Conservation (phyloP, 2,329 filamentous ascomycete genomes). For the Fusarium euwallaceae region DNA sequence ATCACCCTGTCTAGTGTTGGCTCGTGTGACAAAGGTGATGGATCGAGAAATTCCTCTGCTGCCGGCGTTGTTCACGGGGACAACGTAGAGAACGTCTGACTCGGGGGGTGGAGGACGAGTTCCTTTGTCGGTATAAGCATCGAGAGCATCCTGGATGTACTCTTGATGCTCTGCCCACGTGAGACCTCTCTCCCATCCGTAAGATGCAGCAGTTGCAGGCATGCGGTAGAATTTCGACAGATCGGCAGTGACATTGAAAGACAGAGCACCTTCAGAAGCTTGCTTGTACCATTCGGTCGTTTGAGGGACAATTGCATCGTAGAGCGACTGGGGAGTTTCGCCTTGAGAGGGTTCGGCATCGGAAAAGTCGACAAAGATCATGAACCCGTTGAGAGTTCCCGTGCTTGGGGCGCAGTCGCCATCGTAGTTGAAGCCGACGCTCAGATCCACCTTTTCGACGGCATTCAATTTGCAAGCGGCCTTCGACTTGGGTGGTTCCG, state of each 20-base stretch:
- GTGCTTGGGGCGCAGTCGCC: slow-evolving; percentile 49
- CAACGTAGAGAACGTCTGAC: slow-evolving; percentile 31
- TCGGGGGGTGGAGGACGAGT: not conserved
- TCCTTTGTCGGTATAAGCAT: slow-evolving; percentile 17
- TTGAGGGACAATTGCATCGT: slow-evolving; percentile 23
- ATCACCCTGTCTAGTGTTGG: not conserved
- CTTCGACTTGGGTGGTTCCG: not conserved
- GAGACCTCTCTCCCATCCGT: slow-evolving; percentile 17
- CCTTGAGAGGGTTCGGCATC: slow-evolving; percentile 41
- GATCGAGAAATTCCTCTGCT: not conserved
- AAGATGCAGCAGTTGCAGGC: slow-evolving; percentile 44
- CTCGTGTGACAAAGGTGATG: not conserved
- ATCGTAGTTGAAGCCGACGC: not conserved
- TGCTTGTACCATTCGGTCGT: slow-evolving; percentile 39
- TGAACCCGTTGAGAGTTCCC: slow-evolving; percentile 48
- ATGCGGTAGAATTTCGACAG: slow-evolving; percentile 44
- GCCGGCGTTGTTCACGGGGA: slow-evolving; percentile 12
- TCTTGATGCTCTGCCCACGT: slow-evolving; percentile 3
- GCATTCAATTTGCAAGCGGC: not conserved
- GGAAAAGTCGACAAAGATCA: slow-evolving; percentile 55
- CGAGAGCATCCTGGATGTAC: slow-evolving; percentile 35
- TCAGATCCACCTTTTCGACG: not conserved
- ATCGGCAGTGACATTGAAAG: slow-evolving; percentile 42
- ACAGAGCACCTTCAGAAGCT: slow-evolving; percentile 43
- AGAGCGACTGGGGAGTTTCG: slow-evolving; percentile 41